phyloP scores from a whole-genome alignment of 164 flowering plant species.

The Amborella trichopoda region DNA sequence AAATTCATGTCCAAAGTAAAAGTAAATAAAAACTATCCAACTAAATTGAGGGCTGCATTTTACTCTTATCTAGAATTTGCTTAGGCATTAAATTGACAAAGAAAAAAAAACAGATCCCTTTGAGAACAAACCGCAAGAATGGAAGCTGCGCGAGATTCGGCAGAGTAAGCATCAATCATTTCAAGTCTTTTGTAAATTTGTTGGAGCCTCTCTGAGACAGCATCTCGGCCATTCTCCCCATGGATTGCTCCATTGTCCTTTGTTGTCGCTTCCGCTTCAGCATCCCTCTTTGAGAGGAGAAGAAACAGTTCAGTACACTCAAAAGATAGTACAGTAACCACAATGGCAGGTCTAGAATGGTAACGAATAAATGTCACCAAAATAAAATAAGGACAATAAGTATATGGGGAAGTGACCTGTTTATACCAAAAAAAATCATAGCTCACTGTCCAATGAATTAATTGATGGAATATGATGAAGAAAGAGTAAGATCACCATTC shows the following conservation, averaged over 20 bases:
- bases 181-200: slow-evolving; percentile 86
- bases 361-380: not conserved
- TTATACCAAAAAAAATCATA: too few species aligned
- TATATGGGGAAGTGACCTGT: too few species aligned
- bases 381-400: too few species aligned
- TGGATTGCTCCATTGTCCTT: slow-evolving; percentile 19
- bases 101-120: slow-evolving; percentile 2
- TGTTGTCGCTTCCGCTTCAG: slow-evolving; percentile 36
- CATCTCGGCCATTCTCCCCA: slow-evolving; percentile 40
- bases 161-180: slow-evolving; percentile 82
- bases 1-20: too few species aligned
- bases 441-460: too few species aligned
- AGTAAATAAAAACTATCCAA: too few species aligned
- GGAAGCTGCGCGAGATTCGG: slow-evolving; percentile 92
- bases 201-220: slow-evolving; percentile 52
- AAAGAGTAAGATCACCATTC: too few species aligned
- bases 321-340: too few species aligned
- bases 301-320: slow-evolving; percentile 7
- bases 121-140: slow-evolving; percentile 81
- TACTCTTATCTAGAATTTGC: too few species aligned
- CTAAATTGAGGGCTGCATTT: too few species aligned
- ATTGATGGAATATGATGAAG: too few species aligned
- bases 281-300: slow-evolving; percentile 42
- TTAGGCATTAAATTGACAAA: not conserved
- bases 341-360: too few species aligned